Conservation (phyloP, 2,329 filamentous ascomycete species). For the Phaeosphaeriaceae sp. region DNA sequence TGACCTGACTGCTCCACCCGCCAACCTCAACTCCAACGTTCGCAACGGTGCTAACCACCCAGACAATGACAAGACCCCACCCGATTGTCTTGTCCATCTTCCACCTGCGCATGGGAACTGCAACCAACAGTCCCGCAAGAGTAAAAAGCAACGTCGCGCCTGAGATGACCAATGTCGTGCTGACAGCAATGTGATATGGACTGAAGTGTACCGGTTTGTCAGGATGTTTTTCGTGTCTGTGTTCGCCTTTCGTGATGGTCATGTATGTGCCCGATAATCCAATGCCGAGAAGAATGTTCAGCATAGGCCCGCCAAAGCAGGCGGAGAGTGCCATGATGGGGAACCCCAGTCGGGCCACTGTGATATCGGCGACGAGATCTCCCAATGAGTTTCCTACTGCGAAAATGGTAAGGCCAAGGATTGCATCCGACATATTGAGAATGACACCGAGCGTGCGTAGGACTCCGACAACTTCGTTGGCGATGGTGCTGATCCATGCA, state of each 20-base stretch:
- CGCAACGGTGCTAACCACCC: constrained; percentile 77
- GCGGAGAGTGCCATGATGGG: constrained; percentile 95
- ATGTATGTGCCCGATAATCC: constrained; percentile 91
- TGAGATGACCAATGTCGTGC: constrained; percentile 83
- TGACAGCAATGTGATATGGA: constrained; percentile 83
- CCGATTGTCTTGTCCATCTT: constrained; percentile 64
- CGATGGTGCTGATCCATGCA: constrained; percentile 95
- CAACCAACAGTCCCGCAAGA: constrained; percentile 76
- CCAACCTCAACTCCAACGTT: constrained; percentile 82
- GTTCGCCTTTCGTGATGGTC: constrained; percentile 74
- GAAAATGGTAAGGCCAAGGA: constrained; percentile 93
- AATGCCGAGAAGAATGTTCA: constrained; percentile 94
- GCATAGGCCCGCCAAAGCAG: constrained; percentile 97
- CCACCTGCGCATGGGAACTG: constrained; percentile 67
- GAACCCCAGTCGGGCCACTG: constrained; percentile 89
- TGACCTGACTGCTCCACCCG: constrained; percentile 44
- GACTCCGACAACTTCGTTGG: constrained; percentile 92
- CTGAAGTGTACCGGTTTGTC: constrained; percentile 69
- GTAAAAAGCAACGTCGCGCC: constrained; percentile 84
- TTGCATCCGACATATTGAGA: constrained; percentile 89
- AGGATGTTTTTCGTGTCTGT: constrained; percentile 71
- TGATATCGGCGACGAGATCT: constrained; percentile 93
- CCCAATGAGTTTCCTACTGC: constrained; percentile 95
- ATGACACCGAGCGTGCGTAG: constrained; percentile 93
- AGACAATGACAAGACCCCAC: constrained; percentile 78